Base-by-base conservation (phyloP, 2,329 filamentous ascomycete species). In the Aspergillus costaricaensis region DNA sequence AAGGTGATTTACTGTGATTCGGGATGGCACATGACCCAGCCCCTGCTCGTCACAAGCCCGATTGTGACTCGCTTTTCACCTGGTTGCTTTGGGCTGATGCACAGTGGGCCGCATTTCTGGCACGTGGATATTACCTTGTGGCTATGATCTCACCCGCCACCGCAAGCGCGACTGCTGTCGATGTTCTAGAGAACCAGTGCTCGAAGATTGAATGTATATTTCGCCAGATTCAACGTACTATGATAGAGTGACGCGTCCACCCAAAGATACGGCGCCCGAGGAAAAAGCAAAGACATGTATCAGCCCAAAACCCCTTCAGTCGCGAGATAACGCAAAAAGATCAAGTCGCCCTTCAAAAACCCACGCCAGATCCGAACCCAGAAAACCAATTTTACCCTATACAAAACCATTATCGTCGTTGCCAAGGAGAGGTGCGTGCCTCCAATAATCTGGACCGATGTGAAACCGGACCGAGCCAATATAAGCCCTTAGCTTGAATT, bases 401-500 rank as follows among this genome's bases (percentile, higher is more conserved):
- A 44, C 10, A 17, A 9, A 47, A 10, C 39, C 32, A 8, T 55
- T 41, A 25, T 27, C 12, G n/a, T 32, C n/a, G 19, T 32, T 21
- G 25, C 17, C 53, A 32, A 17, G 62, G 5, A 36, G 32, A 36
- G 59, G 60, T 62, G 63, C 61, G 63, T 66, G 66, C 63, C 55
- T 53, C 27, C 43, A 10, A 50, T 39, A 62, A 57, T 23, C 48
- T 36, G 55, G 61, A 48, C 12, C 49, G 54, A 58, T 58, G 44
- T 54, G 23, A 73, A 63, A 65, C 62, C 58, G 65, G 62, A 56
- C 56, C 54, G 49, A 61, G 32, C 30, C 30, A 57, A 47, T 41
- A 27, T 14, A 15, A 23, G 41, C 21, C 27, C 38, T n/a, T 39
- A 25, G 43, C 27, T 30, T n/a, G 9, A 51, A 53, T 49, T 68